Conservation (phyloP, 2,329 filamentous ascomycete species). For the Leptographium lundbergii region DNA sequence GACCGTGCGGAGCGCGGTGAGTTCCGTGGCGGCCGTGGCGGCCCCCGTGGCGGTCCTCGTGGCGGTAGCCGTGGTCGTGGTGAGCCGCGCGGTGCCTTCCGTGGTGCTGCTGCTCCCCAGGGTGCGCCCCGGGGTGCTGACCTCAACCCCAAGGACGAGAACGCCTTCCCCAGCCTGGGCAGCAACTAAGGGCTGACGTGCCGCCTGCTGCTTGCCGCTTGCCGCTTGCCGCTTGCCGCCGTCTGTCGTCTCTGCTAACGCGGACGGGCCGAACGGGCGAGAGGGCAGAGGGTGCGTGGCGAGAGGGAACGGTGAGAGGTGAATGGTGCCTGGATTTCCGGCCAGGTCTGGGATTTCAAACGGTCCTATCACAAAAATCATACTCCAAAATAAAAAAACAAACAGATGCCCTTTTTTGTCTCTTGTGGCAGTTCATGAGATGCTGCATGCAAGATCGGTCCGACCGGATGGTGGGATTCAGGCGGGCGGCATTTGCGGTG, state of each 20-base stretch:
- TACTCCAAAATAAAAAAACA: neutral
- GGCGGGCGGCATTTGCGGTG: neutral
- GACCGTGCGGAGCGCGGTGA: slow-evolving; percentile 26
- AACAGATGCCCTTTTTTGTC: neutral
- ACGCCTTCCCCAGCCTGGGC: slow-evolving; percentile 49
- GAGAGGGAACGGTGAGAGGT: neutral
- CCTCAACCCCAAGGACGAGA: slow-evolving; percentile 46
- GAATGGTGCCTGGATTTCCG: neutral
- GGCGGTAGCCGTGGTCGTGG: slow-evolving; percentile 30
- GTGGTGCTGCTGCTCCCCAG: slow-evolving; percentile 30
- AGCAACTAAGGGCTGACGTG: slow-evolving; percentile 17
- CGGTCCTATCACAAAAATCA: neutral
- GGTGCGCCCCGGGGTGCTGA: slow-evolving; percentile 31
- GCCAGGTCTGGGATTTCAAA: neutral
- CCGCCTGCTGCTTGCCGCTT: neutral
- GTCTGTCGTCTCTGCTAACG: neutral
- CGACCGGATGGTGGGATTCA: neutral
- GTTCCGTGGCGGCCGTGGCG: slow-evolving; percentile 19
- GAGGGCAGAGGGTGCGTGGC: neutral
- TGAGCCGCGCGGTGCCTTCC: slow-evolving; percentile 21
- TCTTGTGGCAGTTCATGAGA: neutral
- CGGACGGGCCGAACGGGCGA: neutral
- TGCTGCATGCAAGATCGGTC: neutral
- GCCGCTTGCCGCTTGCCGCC: neutral
- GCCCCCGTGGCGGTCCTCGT: slow-evolving; percentile 29